Base-by-base conservation (phyloP, 805 yeast genomes). In the Candida insectalens region DNA sequence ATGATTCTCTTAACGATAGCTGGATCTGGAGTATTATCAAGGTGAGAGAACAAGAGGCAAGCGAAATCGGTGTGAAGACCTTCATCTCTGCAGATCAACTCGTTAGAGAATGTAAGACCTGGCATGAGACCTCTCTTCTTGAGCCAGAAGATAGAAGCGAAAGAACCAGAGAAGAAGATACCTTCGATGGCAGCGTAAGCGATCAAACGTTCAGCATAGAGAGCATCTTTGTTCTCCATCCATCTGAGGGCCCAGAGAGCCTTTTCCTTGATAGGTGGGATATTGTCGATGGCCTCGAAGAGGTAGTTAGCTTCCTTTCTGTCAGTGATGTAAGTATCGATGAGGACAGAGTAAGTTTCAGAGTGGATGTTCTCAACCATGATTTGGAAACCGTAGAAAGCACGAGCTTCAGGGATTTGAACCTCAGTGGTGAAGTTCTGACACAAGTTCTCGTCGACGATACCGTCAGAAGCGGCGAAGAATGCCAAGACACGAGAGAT, bases 101-200 rank as follows among this genome's bases (percentile, higher is more conserved):
- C 98, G 64, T 89, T 89, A 36, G 97, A 88, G 73, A 89, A 92
- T 29, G 97, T 89, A 52, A 89, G 71, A 56, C 98, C 98, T 25
- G 98, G 97, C 98, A 89, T 89, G 57, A 89, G 70, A 59, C 98
- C 98, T 63, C 96, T 82, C 77, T 89, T 89, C 77, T 92, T 89
- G 56, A 89, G 77, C 98, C 98, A 89, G 70, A 89, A 89, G 57
- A 89, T 87, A 35, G 97, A 87, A 33, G 98, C 98, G 58, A 89
- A 89, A 3, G 97, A 92, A 44, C 98, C 98, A 30, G 94, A 82
- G 73, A 89, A 89, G 78, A 89, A 89, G 43, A 92, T 84, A 68
- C 98, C 98, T 67, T 89, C 98, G 40, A 89, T 95, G 42, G 98
- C 96, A 42, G 97, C 97, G 55, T 92, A 89, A 14, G 98, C 98